Conservation (phyloP, 148 eudicot genomes). For the Pharnaceum exiguum region DNA sequence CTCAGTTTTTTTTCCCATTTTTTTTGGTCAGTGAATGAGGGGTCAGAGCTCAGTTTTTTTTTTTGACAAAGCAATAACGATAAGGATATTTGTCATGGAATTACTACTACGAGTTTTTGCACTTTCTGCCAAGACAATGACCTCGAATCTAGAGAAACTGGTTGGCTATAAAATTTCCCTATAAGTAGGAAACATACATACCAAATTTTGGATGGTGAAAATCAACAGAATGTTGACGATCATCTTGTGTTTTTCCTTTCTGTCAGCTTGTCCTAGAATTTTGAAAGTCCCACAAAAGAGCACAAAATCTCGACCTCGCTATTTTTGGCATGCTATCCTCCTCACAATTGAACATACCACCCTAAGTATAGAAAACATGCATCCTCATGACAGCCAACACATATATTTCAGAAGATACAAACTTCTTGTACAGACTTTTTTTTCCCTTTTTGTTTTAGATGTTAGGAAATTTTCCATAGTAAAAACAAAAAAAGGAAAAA, state of each 20-base stretch:
- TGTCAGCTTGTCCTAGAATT: conserved; percentile 10
- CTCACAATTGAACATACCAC: conserved; percentile 7
- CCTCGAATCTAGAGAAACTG: too few relatives aligned
- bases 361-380: background rate
- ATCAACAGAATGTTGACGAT: conserved; percentile 2
- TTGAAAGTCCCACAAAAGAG: conserved; percentile 8
- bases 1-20: too few relatives aligned
- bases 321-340: background rate
- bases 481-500: background rate
- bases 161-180: background rate
- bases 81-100: too few relatives aligned
- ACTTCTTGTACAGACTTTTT: conserved; percentile 3
- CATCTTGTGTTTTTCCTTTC: conserved; percentile 1
- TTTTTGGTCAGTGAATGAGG: too few relatives aligned
- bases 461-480: background rate
- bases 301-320: conserved; percentile 8
- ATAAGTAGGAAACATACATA: background rate
- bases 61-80: too few relatives aligned
- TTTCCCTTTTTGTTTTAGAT: background rate
- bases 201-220: conserved; percentile 11
- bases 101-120: too few relatives aligned
- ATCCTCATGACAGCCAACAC: conserved; percentile 2
- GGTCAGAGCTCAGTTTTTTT: too few relatives aligned
- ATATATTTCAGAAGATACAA: conserved; percentile 10
- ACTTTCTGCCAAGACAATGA: background rate